Base-by-base conservation (phyloP, 805 yeast species). In the Starmerella bacillaris region DNA sequence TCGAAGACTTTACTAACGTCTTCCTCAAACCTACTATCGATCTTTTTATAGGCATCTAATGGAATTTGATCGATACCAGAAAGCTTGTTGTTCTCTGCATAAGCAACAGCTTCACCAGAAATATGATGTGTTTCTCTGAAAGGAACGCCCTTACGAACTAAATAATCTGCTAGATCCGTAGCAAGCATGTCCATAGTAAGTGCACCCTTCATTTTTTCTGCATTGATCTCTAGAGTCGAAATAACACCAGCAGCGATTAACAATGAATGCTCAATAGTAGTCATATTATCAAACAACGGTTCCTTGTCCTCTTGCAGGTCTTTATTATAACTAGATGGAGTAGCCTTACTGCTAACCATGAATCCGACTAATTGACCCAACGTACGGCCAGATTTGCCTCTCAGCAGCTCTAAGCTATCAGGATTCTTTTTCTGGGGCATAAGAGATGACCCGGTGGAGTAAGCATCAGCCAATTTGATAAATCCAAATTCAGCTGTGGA, bases 381-480 rank as follows among this genome's bases (percentile, higher is more conserved):
- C 4, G 82, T 94, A 58, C 99, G 75, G 36, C 99, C 99, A 8
- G 92, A 74, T 61, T 89, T 89, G 40, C 99, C 99, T 59, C 99
- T 72, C 53, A 92, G 67, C 43, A 89, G 67, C 62, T 89, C 99
- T 47, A 89, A 65, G 20, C 94, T 79, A 57, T 89, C 99, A 3
- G 98, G 94, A 61, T 89, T 89, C 60, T 89, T 89, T 73, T 89
- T 89, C 60, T 89, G 98, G 18, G 99, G 99, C 99, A 89, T 89
- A 54, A 89, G 67, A 19, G 94, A 82, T 5, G 95, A 82, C 11
- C 99, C 99, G 6, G 99, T 89, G 1, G 98, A 89, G 60, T 89
- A 89, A 18, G 98, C 96, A 55, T 89, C 99, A 9, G 94, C 92
- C 35, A 84, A 69, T 56, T 79, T 73, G 43, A 89, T 66, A 55